Base-by-base conservation (phyloP, 768 basidiomycete species). In the Sarcodon aspratus region DNA sequence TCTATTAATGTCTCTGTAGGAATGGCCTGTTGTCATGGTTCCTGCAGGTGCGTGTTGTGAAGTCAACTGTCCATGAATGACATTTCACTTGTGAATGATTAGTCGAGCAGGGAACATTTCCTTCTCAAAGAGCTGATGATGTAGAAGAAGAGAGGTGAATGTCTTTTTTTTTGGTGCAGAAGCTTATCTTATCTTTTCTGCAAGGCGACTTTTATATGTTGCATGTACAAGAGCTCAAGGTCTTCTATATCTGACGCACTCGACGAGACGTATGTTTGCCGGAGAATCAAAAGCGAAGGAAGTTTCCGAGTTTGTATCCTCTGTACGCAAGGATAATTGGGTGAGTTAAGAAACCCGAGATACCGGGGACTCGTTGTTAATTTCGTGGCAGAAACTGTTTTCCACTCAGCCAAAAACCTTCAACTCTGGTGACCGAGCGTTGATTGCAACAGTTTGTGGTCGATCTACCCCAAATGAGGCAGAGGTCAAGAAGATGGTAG, bases 21-120 rank as follows among this genome's bases (percentile, higher is more conserved):
- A 95, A 63, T 95, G 90, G 89, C 89, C 91, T 1, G 84, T 92
- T 1, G 88, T 93, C 0, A 81, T 93, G 52, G 68, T 88, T 15
- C 84, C 85, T 18, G 77, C 82, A 11, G 79, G 82, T 82, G 58
- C 52, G 60, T 47, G 50, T 35, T 11, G 33, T 38, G 13, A 34
- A 42, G 7, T 44, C 35, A 18, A 37, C 17, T 10, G 17, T 32
- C 31, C 15, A 12, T 13, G 11, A 32, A 6, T 36, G 18, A 15
- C 43, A 13, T 46, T 36, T 56, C 47, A 52, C 34, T 40, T 18
- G n/a, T 48, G 37, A 48, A 12, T 45, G 17, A 27, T 27, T 49
- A 86, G 86, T 80, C 3, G 89, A 90, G 58, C 60, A 75, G 31
- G 82, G 79, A 1, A 83, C 76, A 0, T 92, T 82, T 55, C 91